Evolutionary conservation across 495 filamentous ascomycete genomes (phyloP).

Genomic region (Penicillium turbatum): DNA sequence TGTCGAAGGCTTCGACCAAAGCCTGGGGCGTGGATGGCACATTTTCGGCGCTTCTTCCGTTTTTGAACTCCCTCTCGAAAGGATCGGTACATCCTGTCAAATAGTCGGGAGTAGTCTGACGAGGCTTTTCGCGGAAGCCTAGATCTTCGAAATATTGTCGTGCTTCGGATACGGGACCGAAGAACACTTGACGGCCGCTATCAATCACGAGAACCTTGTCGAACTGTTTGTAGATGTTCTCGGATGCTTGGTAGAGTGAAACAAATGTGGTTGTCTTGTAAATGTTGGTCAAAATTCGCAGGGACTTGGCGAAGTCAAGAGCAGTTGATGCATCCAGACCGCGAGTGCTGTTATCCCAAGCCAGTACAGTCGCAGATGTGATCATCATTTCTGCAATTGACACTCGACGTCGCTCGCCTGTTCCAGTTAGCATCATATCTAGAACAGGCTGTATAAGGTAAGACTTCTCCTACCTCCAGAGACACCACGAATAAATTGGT

Average conservation of each 20-base stretch:
- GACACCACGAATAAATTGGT: slow-evolving; percentile 76
- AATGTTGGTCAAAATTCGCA: slow-evolving; percentile 72
- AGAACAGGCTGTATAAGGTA: neutral
- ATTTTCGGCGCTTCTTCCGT: slow-evolving; percentile 54
- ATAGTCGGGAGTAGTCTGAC: slow-evolving; percentile 83
- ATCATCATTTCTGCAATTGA: slow-evolving; percentile 58
- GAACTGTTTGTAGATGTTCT: slow-evolving; percentile 80
- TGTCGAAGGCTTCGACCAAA: slow-evolving; percentile 63
- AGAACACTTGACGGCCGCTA: slow-evolving; percentile 73
- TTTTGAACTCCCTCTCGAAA: slow-evolving; percentile 72
- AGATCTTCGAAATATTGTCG: slow-evolving; percentile 75
- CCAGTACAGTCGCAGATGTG: slow-evolving; percentile 65
- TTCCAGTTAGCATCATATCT: neutral
- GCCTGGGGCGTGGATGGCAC: slow-evolving; percentile 63
- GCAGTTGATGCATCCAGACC: slow-evolving; percentile 82
- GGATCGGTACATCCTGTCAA: slow-evolving; percentile 81
- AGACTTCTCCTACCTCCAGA: slow-evolving; percentile 47
- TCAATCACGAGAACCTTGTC: slow-evolving; percentile 87
- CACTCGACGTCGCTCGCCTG: slow-evolving; percentile 68
- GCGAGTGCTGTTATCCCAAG: slow-evolving; percentile 82
- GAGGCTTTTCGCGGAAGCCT: slow-evolving; percentile 72
- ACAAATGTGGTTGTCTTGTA: slow-evolving; percentile 78
- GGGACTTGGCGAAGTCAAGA: slow-evolving; percentile 64
- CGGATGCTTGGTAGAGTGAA: slow-evolving; percentile 76
- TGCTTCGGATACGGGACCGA: slow-evolving; percentile 66